A percentile compares a stretch with the other conserved stretches of the same genome.
phyloP scores from a whole-genome alignment of 306 rosid species.

The Sophora flavescens region DNA sequence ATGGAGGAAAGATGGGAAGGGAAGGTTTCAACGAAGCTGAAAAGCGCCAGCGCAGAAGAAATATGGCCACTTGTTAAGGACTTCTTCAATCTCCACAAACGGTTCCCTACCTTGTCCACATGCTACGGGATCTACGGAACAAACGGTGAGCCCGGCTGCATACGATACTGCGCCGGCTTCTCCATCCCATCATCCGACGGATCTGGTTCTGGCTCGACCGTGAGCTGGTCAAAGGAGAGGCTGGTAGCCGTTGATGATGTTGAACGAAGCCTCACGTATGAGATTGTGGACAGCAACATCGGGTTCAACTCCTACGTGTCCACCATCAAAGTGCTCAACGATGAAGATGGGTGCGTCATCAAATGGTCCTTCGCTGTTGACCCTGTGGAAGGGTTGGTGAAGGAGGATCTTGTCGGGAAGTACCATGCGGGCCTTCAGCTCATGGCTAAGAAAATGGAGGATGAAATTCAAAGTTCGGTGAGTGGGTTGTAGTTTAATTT shows the following conservation, averaged over 20 bases:
- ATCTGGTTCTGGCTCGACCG: background rate
- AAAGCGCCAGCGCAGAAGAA: constrained; percentile 43
- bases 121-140: constrained; percentile 64
- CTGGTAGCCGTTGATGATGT: constrained; percentile 55
- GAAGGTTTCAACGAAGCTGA: constrained; percentile 44
- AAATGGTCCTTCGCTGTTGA: constrained; percentile 65
- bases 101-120: constrained; percentile 57
- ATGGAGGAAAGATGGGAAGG: constrained; percentile 61
- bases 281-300: constrained; percentile 62
- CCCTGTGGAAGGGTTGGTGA: constrained; percentile 51
- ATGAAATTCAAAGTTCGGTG: constrained; percentile 29
- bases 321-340: constrained; percentile 41
- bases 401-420: constrained; percentile 49
- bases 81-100: constrained; percentile 73
- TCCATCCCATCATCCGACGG: constrained; percentile 58
- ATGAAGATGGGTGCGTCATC: constrained; percentile 49
- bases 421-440: constrained; percentile 49
- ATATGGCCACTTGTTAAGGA: constrained; percentile 63
- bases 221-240: constrained; percentile 74
- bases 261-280: constrained; percentile 49
- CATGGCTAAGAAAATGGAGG: constrained; percentile 59
- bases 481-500: background rate
- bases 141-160: constrained; percentile 63
- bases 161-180: constrained; percentile 64
- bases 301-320: constrained; percentile 62